Percentiles rank a stretch among this genome's conserved stretches.
Conservation (phyloP, 805 yeast species). For the Pichia nakasei region DNA sequence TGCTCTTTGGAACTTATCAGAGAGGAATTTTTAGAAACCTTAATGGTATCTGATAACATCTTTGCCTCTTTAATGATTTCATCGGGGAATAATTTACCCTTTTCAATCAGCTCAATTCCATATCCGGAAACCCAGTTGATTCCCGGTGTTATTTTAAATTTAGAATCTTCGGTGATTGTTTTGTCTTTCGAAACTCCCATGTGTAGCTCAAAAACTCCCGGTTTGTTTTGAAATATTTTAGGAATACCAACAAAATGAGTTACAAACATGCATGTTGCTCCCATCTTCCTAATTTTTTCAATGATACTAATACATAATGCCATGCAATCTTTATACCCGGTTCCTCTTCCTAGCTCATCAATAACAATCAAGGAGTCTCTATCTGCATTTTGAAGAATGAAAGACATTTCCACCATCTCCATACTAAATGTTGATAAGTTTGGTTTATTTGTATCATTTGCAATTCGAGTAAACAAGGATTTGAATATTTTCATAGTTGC, state of each 20-base stretch:
- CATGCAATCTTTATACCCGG: slow-evolving; percentile 43
- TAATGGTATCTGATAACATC: slow-evolving; percentile 17
- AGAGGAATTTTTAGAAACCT: not conserved
- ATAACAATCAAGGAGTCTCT: slow-evolving; percentile 31
- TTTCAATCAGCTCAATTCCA: slow-evolving; percentile 27
- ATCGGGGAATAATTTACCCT: slow-evolving; percentile 19
- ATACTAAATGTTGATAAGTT: slow-evolving; percentile 35
- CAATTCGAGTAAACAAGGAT: slow-evolving; percentile 30
- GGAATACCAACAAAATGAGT: slow-evolving; percentile 40
- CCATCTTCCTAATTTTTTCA: slow-evolving; percentile 27
- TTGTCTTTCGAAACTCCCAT: slow-evolving; percentile 20
- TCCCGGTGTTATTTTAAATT: slow-evolving; percentile 22
- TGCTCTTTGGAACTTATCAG: not conserved
- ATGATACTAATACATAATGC: slow-evolving; percentile 39
- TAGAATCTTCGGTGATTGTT: slow-evolving; percentile 21
- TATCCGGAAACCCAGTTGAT: slow-evolving; percentile 16
- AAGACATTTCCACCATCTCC: slow-evolving; percentile 42
- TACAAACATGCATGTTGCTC: slow-evolving; percentile 30
- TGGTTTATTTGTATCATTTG: slow-evolving; percentile 27
- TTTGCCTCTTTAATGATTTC: slow-evolving; percentile 23
- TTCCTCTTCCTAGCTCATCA: slow-evolving; percentile 51
- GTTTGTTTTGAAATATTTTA: slow-evolving; percentile 23
- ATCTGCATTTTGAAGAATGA: slow-evolving; percentile 30
- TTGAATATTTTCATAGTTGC: slow-evolving; percentile 34
- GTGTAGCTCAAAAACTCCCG: slow-evolving; percentile 30